These are phyloP conservation scores for Alternaria arbusti DNA, from an alignment of 2,329 filamentous ascomycete genomes.

Conservation along the genomic window DNA sequence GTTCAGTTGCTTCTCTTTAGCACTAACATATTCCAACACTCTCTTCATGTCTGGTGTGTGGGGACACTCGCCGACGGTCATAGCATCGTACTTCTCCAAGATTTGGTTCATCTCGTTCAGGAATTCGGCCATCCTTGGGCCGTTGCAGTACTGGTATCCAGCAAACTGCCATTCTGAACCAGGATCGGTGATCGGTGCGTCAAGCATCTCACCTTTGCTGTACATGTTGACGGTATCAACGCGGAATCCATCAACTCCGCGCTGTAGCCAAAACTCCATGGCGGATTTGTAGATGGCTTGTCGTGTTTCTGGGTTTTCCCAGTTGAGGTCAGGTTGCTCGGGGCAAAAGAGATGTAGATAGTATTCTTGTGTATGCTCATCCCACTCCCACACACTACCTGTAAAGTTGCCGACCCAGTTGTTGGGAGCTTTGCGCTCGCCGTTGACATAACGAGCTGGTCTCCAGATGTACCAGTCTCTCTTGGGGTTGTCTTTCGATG, in stretches of 20 bases:
- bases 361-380: conserved; percentile 73
- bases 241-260: conserved; percentile 63
- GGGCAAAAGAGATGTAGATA: conserved; percentile 78
- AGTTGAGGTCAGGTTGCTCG: conserved; percentile 85
- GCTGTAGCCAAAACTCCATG: conserved; percentile 80
- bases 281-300: conserved; percentile 71
- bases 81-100: conserved; percentile 66
- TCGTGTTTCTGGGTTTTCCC: conserved; percentile 73
- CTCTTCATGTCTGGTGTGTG: conserved; percentile 64
- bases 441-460: conserved; percentile 56
- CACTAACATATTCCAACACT: conserved; percentile 66
- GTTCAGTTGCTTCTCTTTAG: conserved; percentile 65
- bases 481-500: conserved; percentile 57
- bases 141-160: conserved; percentile 67
- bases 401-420: conserved; percentile 73
- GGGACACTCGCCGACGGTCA: conserved; percentile 74
- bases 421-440: conserved; percentile 72
- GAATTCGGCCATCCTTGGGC: conserved; percentile 72
- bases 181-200: conserved; percentile 42
- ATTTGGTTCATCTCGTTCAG: conserved; percentile 68
- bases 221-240: conserved; percentile 50
- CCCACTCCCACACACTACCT: conserved; percentile 72
- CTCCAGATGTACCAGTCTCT: conserved; percentile 65
- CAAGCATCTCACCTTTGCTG: conserved; percentile 43
- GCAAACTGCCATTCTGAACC: conserved; percentile 43